Percentiles rank a stretch among this genome's conserved stretches.
These are phyloP conservation scores for Tilletia caries DNA, from an alignment of 1,284 basidiomycete genomes.

Conservation along the genomic window DNA sequence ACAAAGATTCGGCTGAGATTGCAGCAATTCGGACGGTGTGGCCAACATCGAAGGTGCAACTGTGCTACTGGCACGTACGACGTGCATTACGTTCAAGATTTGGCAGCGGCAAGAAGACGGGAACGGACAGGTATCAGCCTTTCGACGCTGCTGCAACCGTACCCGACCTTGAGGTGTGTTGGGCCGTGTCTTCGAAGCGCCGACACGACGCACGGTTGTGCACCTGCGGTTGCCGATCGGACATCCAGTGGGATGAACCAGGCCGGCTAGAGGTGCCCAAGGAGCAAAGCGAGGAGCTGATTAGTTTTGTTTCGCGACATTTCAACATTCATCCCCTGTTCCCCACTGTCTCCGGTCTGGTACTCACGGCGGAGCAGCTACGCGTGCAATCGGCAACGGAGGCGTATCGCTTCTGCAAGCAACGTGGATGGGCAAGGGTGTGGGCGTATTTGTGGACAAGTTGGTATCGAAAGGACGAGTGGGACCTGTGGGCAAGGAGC, in stretches of 20 bases:
- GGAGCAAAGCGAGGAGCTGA: neutral
- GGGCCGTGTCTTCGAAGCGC: neutral
- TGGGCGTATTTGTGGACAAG: neutral
- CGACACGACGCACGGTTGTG: neutral
- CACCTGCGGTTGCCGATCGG: neutral
- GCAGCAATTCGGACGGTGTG: neutral
- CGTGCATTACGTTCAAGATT: neutral
- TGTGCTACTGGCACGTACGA: constrained; percentile 1
- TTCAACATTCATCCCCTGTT: neutral
- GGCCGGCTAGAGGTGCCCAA: neutral
- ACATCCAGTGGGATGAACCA: neutral
- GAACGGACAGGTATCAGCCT: neutral
- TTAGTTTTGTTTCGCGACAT: neutral
- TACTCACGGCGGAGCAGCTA: neutral
- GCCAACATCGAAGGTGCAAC: neutral
- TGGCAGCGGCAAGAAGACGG: neutral
- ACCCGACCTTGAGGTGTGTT: neutral
- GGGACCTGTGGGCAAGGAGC: neutral
- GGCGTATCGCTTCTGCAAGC: neutral
- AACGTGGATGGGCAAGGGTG: neutral
- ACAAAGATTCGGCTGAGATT: neutral
- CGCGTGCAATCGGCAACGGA: neutral
- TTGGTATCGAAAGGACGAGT: neutral
- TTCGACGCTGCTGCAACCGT: neutral
- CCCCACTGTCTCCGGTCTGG: neutral